phyloP scores from a whole-genome alignment of 257 asterid genomes.

The Solanum corneliomulleri region DNA sequence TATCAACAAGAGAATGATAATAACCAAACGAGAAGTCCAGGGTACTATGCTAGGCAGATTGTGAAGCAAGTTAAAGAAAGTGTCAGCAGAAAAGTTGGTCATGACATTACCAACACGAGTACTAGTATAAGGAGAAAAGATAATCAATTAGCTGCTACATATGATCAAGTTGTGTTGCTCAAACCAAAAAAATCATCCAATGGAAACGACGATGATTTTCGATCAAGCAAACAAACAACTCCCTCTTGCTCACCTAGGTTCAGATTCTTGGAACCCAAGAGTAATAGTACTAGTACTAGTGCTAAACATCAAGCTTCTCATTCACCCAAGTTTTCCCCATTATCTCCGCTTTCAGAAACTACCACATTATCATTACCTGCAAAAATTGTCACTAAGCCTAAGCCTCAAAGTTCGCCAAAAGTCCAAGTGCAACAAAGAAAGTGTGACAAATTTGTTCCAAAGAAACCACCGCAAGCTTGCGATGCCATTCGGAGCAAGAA shows the following conservation, averaged over 20 bases:
- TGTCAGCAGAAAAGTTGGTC: conserved; percentile 48
- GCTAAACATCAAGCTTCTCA: neutral
- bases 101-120: conserved; percentile 47
- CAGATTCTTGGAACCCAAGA: conserved; percentile 25
- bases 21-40: conserved; percentile 17
- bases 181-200: conserved; percentile 17
- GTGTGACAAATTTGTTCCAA: conserved; percentile 7
- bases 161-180: conserved; percentile 34
- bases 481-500: conserved; percentile 34
- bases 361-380: neutral
- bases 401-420: neutral
- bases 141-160: conserved; percentile 22
- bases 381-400: neutral
- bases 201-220: neutral
- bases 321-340: conserved; percentile 10
- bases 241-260: conserved; percentile 39
- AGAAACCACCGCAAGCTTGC: conserved; percentile 13
- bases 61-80: conserved; percentile 57
- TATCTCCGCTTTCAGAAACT: neutral
- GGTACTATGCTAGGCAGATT: conserved; percentile 47
- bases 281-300: neutral
- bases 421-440: conserved; percentile 2
- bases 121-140: conserved; percentile 1
- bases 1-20: conserved; percentile 12
- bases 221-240: conserved; percentile 12